Base-by-base conservation (phyloP, 2,329 filamentous ascomycete genomes). In the Xylariaceae sp. region DNA sequence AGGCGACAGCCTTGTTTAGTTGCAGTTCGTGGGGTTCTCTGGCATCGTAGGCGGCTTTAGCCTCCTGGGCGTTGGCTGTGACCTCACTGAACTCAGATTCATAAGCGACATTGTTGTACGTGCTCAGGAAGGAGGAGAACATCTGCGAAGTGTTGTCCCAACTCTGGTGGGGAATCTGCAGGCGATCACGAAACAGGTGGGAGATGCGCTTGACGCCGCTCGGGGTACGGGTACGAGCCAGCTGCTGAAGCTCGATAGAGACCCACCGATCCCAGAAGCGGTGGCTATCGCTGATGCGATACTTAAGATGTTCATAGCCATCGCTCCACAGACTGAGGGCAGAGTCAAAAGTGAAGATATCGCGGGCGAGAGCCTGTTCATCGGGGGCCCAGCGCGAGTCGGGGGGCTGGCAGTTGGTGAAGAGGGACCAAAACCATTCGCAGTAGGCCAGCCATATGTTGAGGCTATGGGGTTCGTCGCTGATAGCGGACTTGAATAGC, bases 241-340 rank as follows among this genome's bases (percentile, higher is more conserved):
- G 73, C 50, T 86, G 77, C 50, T 86, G 78, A 60, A 85, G 72
- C 59, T 89, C 74, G 35, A 89, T 75, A 40, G 82, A 79, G 33
- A 88, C 73, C 75, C 86, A 91, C 49, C 83, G 80, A 57, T 90
- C 79, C 87, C 87, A 94, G 9, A 93, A 74, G 42, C 81, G 64
- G 58, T 89, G 83, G 57, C 87, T 91, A 60, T 89, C 85, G 57
- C 78, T 78, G 43, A 93, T 69, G 46, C 86, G 83, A 63, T 83
- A 87, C 57, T 83, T 79, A 39, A 87, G 86, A 32, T 80, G 78
- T 47, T 83, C 75, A 51, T 87, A 81, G 28, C 79, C 87, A 54
- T 86, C 75, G 58, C 83, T 78, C 76, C 87, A 87, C 1, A 87
- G 73, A 40, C 79, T 76, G 40, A 87, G 66, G 34, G 86, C 78